Base-by-base conservation (phyloP, 2,329 filamentous ascomycete species). In the Ceratocystis huliohia region DNA sequence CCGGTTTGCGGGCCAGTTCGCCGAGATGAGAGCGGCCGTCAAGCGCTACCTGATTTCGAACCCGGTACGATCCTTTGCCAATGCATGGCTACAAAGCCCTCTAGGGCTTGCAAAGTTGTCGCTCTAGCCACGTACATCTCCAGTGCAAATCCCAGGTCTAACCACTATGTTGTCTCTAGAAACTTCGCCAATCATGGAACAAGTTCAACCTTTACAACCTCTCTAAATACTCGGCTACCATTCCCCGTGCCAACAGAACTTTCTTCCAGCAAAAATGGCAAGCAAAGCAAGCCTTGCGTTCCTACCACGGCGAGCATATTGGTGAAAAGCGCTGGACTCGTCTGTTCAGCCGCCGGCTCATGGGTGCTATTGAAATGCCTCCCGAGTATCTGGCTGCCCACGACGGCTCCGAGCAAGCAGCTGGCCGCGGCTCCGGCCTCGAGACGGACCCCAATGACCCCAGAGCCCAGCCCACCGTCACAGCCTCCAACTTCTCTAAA, bases 261-360 rank as follows among this genome's bases (percentile, higher is more conserved):
- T 95, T 94, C 78, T 99, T 96, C 82, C 93, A 97, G 81, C 93
- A 97, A 78, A 99, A 99, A 87, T 99, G 93, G 93, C 77, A 78
- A 1, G 89, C 93, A 72, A 99, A 99, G 78, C 85, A 91, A 25
- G 76, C 86, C 70, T 84, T 90, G 53, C 87, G 94, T 71, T 86
- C 83, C 69, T 99, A 97, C 77, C 94, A 99, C 78, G 94, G 93
- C 76, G 93, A 96, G 75, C 90, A 96, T 74, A 87, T 99, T 71
- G 86, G 87, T 70, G 94, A 99, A 79, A 86, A 88, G 74, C 88
- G 94, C 78, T 99, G 94, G 94, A 83, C 89, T 77, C 88, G 89
- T 74, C 92, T 96, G 83, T 99, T 99, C 79, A 87, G 84, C 71
- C 84, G 88, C 70, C 87, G 88, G 71, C 81, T 96, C 68, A 84